Conservation (phyloP, 768 basidiomycete genomes). For the Phlebiopsis flavidoalba region DNA sequence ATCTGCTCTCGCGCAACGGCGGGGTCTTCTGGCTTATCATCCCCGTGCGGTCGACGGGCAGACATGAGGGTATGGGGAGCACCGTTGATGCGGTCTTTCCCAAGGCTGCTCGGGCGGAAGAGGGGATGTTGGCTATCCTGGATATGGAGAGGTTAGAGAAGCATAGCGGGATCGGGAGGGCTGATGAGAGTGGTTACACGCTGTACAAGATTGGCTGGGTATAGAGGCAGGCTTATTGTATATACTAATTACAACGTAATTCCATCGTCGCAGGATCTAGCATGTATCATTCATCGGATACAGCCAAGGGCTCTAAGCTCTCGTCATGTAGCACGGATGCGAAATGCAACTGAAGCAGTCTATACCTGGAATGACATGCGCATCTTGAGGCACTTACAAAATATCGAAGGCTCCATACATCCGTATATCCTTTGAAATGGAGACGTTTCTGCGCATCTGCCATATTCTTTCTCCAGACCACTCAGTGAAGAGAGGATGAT, state of each 20-base stretch:
- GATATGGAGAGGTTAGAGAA: slow-evolving; percentile 42
- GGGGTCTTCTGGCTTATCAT: slow-evolving; percentile 74
- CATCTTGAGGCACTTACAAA: no score
- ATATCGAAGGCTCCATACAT: no score
- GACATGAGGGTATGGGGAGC: slow-evolving; percentile 52
- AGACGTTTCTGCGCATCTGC: no score
- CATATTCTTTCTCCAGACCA: no score
- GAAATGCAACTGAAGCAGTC: no score
- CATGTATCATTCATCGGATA: no score
- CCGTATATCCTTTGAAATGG: no score
- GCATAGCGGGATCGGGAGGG: slow-evolving; percentile 54
- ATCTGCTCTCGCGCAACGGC: slow-evolving; percentile 32
- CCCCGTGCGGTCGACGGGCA: slow-evolving; percentile 58
- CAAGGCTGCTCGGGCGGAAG: slow-evolving; percentile 2
- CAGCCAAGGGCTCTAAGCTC: no score
- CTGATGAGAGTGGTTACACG: slow-evolving; percentile 65
- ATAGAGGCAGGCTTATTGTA: not conserved
- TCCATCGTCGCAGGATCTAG: no score
- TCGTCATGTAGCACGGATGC: no score
- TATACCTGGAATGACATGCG: no score
- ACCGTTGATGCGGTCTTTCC: slow-evolving; percentile 57
- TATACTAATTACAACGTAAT: no score
- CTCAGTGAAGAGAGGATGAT: not conserved
- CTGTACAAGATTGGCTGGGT: slow-evolving; percentile 73
- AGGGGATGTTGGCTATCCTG: slow-evolving; percentile 39